phyloP scores from a whole-genome alignment of 2,329 filamentous ascomycete genomes.

The Coccinonectria pachysandricola region DNA sequence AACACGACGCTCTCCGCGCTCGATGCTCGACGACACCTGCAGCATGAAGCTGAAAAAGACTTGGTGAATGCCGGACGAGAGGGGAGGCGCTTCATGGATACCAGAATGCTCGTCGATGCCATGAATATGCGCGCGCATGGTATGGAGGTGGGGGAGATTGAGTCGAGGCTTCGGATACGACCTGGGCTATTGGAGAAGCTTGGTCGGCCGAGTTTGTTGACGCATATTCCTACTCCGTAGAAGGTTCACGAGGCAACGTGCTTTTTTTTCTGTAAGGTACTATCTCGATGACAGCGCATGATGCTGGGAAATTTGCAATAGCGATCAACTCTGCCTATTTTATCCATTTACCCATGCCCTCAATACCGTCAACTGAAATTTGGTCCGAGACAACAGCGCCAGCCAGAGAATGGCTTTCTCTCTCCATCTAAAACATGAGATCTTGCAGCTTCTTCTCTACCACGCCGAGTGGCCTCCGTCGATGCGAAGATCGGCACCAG shows the following conservation, averaged over 20 bases:
- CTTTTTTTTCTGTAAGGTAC: too few relatives aligned
- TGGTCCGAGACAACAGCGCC: too few relatives aligned
- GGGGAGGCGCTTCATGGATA: conserved; percentile 36
- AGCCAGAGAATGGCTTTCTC: too few relatives aligned
- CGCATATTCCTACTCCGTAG: conserved; percentile 23
- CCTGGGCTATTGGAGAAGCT: conserved; percentile 34
- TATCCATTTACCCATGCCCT: too few relatives aligned
- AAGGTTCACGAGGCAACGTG: too few relatives aligned
- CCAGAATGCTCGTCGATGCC: conserved; percentile 35
- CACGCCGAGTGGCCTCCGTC: conserved; percentile 60
- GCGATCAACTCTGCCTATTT: too few relatives aligned
- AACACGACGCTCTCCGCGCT: conserved; percentile 41
- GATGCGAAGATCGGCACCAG: conserved; percentile 58
- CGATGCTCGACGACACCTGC: conserved; percentile 34
- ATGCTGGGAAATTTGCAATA: too few relatives aligned
- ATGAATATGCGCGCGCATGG: conserved; percentile 35
- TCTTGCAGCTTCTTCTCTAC: conserved; percentile 22
- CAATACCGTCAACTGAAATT: too few relatives aligned
- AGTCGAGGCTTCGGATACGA: conserved; percentile 34
- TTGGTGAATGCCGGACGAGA: conserved; percentile 28
- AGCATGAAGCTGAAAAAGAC: conserved; percentile 34
- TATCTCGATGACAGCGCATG: too few relatives aligned
- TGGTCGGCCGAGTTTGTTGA: conserved; percentile 30
- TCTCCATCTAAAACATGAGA: too few relatives aligned
- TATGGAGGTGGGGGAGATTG: conserved; percentile 29